Evolutionary conservation across 2,329 filamentous ascomycete species (phyloP).

Genomic region (Chaetomiaceae sp.): DNA sequence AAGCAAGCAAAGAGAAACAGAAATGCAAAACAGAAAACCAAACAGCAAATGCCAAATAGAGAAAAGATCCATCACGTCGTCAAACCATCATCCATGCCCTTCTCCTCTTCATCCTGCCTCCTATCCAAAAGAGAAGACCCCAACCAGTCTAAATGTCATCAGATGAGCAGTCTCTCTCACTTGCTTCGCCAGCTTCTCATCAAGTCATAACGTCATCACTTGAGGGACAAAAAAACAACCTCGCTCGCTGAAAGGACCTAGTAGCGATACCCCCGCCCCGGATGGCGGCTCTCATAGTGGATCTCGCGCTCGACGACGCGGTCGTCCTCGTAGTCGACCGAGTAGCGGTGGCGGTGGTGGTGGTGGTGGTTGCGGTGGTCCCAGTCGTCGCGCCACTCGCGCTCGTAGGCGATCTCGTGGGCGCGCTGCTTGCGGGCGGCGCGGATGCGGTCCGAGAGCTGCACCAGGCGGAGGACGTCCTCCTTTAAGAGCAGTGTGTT

Average conservation of each 20-base stretch:
- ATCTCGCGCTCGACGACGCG: conserved; percentile 64
- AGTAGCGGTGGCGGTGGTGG: conserved; percentile 31
- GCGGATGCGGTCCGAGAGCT: conserved; percentile 78
- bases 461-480: conserved; percentile 78
- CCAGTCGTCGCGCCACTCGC: conserved; percentile 50
- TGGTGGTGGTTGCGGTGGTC: conserved; percentile 32
- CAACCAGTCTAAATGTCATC: conserved; percentile 7
- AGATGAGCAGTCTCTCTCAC: not conserved
- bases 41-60: conserved; percentile 4
- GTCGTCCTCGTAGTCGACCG: conserved; percentile 53
- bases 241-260: not conserved
- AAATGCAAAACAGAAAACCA: not conserved
- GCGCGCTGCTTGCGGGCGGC: conserved; percentile 51
- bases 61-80: conserved; percentile 8
- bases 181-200: not conserved
- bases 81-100: not conserved
- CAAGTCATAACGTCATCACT: conserved; percentile 4
- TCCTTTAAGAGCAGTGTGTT: conserved; percentile 57
- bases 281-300: conserved; percentile 48
- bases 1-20: not conserved
- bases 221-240: not conserved
- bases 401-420: conserved; percentile 56
- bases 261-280: conserved; percentile 25
- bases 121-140: not conserved
- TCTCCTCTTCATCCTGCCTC: not conserved